Evolutionary conservation across 352 stramenopile species (phyloP).

Genomic region (Pythium apleroticum): DNA sequence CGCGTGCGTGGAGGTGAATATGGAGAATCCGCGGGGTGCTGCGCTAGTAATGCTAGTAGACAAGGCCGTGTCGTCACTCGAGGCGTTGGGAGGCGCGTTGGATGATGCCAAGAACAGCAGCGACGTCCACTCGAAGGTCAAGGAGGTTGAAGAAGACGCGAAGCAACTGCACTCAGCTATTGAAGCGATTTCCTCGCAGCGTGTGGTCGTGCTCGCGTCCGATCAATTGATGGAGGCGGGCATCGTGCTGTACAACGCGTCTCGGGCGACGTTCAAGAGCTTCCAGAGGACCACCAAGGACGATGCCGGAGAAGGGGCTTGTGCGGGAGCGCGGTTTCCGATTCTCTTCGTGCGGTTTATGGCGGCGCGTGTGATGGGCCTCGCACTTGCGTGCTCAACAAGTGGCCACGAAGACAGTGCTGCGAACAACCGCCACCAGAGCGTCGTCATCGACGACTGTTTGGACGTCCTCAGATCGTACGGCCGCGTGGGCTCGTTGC

Average conservation of each 20-base stretch:
- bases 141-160: conserved; percentile 5
- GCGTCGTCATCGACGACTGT: conserved; percentile 47
- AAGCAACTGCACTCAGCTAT: conserved; percentile 37
- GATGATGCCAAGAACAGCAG: neutral
- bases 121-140: neutral
- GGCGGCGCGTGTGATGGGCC: conserved; percentile 62
- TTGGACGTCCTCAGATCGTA: conserved; percentile 75
- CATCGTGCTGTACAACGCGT: conserved; percentile 70
- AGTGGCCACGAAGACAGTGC: neutral
- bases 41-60: conserved; percentile 8
- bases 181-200: conserved; percentile 21
- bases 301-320: neutral
- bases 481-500: conserved; percentile 59
- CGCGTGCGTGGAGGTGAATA: neutral
- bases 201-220: conserved; percentile 32
- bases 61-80: conserved; percentile 13
- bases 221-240: conserved; percentile 55
- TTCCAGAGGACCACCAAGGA: conserved; percentile 31
- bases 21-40: neutral
- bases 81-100: neutral
- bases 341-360: conserved; percentile 47
- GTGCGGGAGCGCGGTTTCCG: conserved; percentile 13
- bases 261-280: conserved; percentile 40
- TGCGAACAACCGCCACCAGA: conserved; percentile 17
- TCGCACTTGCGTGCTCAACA: conserved; percentile 43